These are phyloP conservation scores for Lentinus brumalis DNA, from an alignment of 768 basidiomycete species.

Conservation along the genomic window DNA sequence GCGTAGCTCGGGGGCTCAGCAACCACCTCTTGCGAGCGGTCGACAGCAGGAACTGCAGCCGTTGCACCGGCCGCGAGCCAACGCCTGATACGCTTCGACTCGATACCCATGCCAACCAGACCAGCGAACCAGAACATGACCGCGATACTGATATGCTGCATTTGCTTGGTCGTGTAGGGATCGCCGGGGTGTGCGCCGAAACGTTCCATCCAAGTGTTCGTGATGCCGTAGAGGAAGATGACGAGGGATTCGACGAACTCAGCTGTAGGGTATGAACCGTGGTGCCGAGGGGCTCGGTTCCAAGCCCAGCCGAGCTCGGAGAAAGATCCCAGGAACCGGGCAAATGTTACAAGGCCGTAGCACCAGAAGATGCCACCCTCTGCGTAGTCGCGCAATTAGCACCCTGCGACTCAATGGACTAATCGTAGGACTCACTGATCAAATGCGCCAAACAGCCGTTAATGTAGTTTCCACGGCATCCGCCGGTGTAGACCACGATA, in stretches of 20 bases:
- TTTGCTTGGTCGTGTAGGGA: constrained; percentile 87
- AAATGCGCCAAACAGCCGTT: constrained; percentile 89
- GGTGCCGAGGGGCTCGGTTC: constrained; percentile 63
- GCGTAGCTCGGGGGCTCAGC: constrained; percentile 73
- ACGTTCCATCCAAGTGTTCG: constrained; percentile 98
- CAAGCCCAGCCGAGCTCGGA: constrained; percentile 93
- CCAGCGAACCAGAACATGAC: constrained; percentile 98
- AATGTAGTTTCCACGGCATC: constrained; percentile 74
- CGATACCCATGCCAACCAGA: constrained; percentile 84
- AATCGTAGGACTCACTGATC: constrained; percentile 64
- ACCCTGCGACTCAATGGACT: constrained; percentile 4
- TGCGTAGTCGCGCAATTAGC: constrained; percentile 30
- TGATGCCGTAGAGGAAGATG: constrained; percentile 86
- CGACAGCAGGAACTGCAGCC: constrained; percentile 27
- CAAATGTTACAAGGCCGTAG: constrained; percentile 87
- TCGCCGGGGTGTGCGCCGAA: constrained; percentile 81
- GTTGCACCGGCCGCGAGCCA: constrained; percentile 70
- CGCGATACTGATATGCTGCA: constrained; percentile 94
- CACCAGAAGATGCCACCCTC: constrained; percentile 93
- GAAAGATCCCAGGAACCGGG: constrained; percentile 92
- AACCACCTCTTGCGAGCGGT: constrained; percentile 43
- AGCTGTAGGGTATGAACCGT: constrained; percentile 53
- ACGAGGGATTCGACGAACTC: constrained; percentile 79
- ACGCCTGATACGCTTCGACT: constrained; percentile 69
- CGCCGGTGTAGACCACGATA: constrained; percentile 81